phyloP scores from a whole-genome alignment of 2,329 filamentous ascomycete species.

The Ceratocystis colombiana region DNA sequence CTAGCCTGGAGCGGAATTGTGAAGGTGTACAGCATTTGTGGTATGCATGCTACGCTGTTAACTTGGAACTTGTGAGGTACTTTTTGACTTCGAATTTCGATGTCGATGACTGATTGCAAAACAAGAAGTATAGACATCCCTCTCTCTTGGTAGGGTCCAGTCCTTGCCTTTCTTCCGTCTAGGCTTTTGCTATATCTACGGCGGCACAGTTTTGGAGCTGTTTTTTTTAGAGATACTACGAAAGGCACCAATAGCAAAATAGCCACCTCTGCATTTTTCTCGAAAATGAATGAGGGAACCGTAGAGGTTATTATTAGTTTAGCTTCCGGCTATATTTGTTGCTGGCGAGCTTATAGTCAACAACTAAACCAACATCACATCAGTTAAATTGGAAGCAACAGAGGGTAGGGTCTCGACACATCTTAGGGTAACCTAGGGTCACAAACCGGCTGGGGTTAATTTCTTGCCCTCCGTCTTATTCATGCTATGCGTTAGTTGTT shows the following conservation, averaged over 20 bases:
- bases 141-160: too few species aligned
- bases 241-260: not conserved
- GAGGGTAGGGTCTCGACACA: not conserved
- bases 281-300: too few species aligned
- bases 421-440: not conserved
- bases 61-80: too few species aligned
- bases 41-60: too few species aligned
- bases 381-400: not conserved
- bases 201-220: not conserved
- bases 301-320: not conserved
- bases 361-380: not conserved
- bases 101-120: too few species aligned
- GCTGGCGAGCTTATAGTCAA: not conserved
- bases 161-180: too few species aligned
- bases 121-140: too few species aligned
- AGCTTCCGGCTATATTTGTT: not conserved
- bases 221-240: not conserved
- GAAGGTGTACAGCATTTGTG: not conserved
- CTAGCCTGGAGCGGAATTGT: not conserved
- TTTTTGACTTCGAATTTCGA: too few species aligned
- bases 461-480: not conserved
- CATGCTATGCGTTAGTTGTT: conserved; percentile 4
- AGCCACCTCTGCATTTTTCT: not conserved
- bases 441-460: not conserved
- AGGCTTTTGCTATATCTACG: not conserved